A percentile compares a stretch with the other conserved stretches of the same genome.
These are phyloP conservation scores for Carpinus fangiana DNA, from an alignment of 306 rosid species.

Conservation along the genomic window DNA sequence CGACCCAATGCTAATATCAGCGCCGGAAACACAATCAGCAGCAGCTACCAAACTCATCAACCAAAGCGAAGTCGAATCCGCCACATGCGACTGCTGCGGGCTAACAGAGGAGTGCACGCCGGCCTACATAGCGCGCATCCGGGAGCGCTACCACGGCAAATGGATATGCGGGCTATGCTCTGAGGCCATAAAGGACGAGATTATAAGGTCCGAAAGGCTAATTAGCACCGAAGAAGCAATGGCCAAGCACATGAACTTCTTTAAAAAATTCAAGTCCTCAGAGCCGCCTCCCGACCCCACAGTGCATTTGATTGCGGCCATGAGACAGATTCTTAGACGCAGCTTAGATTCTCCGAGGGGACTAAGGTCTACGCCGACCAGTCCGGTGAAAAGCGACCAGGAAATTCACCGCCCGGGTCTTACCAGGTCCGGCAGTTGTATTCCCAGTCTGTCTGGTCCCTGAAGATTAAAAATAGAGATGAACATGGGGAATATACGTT, in stretches of 20 bases:
- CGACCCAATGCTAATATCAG: constrained; percentile 59
- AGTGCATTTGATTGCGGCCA: constrained; percentile 71
- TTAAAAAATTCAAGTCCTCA: constrained; percentile 61
- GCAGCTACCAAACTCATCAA: constrained; percentile 35
- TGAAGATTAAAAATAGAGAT: constrained; percentile 21
- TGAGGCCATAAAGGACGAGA: constrained; percentile 89
- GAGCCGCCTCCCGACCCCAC: constrained; percentile 80
- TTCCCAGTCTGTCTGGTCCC: constrained; percentile 64
- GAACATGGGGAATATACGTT: constrained; percentile 18
- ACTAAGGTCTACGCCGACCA: constrained; percentile 55
- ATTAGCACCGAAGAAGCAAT: constrained; percentile 85
- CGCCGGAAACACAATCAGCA: constrained; percentile 56
- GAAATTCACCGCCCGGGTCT: constrained; percentile 43
- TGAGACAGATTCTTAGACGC: constrained; percentile 82
- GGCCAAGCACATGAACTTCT: constrained; percentile 73
- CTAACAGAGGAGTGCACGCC: constrained; percentile 91
- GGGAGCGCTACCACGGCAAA: constrained; percentile 65
- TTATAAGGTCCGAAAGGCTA: constrained; percentile 66
- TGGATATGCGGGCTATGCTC: constrained; percentile 95
- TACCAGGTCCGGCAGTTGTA: constrained; percentile 71
- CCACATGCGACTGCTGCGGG: constrained; percentile 85
- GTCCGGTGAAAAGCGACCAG: constrained; percentile 48
- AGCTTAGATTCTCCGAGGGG: constrained; percentile 78
- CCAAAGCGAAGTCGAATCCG: constrained; percentile 68
- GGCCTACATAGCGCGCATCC: constrained; percentile 68